Evolutionary conservation across 495 filamentous ascomycete species (phyloP).

Genomic region (Geopyxis carbonaria): DNA sequence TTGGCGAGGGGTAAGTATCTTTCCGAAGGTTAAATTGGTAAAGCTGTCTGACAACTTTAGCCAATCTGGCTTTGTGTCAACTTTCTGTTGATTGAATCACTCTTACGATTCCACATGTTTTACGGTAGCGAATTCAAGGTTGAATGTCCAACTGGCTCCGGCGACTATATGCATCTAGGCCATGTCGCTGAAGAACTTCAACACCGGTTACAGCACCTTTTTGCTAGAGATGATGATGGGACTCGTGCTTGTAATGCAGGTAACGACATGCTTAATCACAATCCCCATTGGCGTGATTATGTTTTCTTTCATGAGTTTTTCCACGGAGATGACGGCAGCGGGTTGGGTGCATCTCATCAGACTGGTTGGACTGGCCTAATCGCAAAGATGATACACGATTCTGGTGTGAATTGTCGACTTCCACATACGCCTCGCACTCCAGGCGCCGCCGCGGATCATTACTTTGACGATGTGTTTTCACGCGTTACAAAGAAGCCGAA

Average conservation of each 20-base stretch:
- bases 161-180: constrained; percentile 87
- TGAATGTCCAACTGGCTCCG: constrained; percentile 86
- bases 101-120: constrained; percentile 87
- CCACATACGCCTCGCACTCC: constrained; percentile 87
- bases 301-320: constrained; percentile 97
- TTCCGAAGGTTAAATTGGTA: constrained; percentile 1
- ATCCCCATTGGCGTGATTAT: constrained; percentile 82
- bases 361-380: constrained; percentile 96
- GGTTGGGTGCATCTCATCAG: constrained; percentile 83
- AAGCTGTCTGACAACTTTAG: constrained; percentile 20
- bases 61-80: constrained; percentile 96
- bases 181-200: constrained; percentile 95
- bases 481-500: constrained; percentile 31
- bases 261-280: constrained; percentile 69
- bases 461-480: constrained; percentile 85
- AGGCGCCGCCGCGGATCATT: constrained; percentile 62
- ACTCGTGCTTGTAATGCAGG: constrained; percentile 69
- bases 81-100: constrained; percentile 80
- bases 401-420: constrained; percentile 77
- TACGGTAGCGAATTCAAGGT: constrained; percentile 76
- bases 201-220: constrained; percentile 83
- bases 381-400: constrained; percentile 92
- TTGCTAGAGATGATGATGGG: constrained; percentile 66
- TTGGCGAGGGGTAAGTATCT: constrained; percentile 47
- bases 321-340: constrained; percentile 77